Evolutionary conservation across 495 filamentous ascomycete species (phyloP).

Genomic region (Podospora conica): DNA sequence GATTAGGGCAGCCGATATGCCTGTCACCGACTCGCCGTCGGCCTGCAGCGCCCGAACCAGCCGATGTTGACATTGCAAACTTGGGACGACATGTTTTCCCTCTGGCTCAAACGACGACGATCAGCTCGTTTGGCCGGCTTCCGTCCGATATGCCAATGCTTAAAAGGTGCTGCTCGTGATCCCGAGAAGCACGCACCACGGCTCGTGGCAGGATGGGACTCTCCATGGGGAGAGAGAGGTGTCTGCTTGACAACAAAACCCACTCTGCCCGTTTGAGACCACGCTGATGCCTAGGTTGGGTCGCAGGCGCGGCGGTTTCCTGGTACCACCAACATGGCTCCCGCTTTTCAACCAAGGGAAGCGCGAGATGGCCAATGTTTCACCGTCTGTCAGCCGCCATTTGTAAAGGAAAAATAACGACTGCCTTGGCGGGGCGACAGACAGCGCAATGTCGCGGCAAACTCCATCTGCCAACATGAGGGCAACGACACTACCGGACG

Average conservation of each 20-base stretch:
- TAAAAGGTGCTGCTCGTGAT: not conserved
- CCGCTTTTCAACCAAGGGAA: conserved; percentile 18
- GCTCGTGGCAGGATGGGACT: conserved; percentile 6
- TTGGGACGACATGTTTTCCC: conserved; percentile 8
- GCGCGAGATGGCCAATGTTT: conserved; percentile 20
- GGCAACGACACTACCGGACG: not conserved
- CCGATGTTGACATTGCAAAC: not conserved
- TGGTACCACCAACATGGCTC: conserved; percentile 6
- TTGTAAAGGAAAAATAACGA: conserved; percentile 7
- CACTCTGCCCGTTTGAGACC: conserved; percentile 24
- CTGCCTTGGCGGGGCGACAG: conserved; percentile 9
- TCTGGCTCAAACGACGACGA: conserved; percentile 16
- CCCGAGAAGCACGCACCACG: not conserved
- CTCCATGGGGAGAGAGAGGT: not conserved
- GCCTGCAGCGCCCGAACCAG: not conserved
- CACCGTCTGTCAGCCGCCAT: conserved; percentile 20
- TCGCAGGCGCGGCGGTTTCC: conserved; percentile 8
- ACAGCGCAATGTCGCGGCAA: conserved; percentile 15
- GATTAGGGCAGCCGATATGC: not conserved
- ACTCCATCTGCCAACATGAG: not conserved
- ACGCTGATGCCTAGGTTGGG: conserved; percentile 15
- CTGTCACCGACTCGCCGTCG: not conserved
- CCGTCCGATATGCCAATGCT: conserved; percentile 10
- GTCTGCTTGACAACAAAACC: not conserved
- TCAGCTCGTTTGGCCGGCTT: conserved; percentile 14